A percentile compares a stretch with the other conserved stretches of the same genome.
phyloP scores from a whole-genome alignment of 2,329 filamentous ascomycete genomes.

The Colletotrichum salicis region DNA sequence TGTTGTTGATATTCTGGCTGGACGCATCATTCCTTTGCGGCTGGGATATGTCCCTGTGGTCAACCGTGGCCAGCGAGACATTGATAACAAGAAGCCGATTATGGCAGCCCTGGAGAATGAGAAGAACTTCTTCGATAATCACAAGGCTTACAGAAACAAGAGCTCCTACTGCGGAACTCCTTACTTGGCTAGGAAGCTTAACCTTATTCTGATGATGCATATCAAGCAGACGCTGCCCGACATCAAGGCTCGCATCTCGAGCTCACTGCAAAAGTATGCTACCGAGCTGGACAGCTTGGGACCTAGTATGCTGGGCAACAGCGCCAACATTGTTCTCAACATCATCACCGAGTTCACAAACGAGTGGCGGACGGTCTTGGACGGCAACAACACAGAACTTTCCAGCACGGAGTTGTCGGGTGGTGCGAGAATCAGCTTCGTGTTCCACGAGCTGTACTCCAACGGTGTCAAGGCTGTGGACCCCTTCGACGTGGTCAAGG shows the following conservation, averaged over 20 bases:
- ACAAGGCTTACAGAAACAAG: conserved; percentile 99
- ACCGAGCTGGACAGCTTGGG: conserved; percentile 84
- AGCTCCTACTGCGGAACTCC: conserved; percentile 98
- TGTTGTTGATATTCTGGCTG: conserved; percentile 97
- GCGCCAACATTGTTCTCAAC: conserved; percentile 94
- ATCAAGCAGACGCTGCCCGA: conserved; percentile 99
- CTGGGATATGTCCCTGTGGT: conserved; percentile 97
- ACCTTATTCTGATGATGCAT: conserved; percentile 99
- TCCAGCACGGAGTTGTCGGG: conserved; percentile 95
- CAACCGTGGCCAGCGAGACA: conserved; percentile 96
- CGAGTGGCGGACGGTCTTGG: conserved; percentile 94
- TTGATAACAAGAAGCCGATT: conserved; percentile 97
- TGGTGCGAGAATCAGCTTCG: conserved; percentile 97
- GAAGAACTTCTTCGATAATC: conserved; percentile 97
- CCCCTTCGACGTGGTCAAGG: conserved; percentile 97
- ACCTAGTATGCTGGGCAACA: conserved; percentile 95
- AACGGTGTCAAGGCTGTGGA: conserved; percentile 98
- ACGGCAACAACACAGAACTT: conserved; percentile 95
- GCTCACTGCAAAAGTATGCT: conserved; percentile 91
- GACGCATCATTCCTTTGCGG: conserved; percentile 93
- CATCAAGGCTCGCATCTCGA: conserved; percentile 96
- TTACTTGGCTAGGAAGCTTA: conserved; percentile 95
- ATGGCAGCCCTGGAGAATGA: conserved; percentile 90
- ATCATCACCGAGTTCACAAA: conserved; percentile 99
- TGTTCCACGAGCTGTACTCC: conserved; percentile 98